Evolutionary conservation across 2,329 filamentous ascomycete genomes (phyloP).

Genomic region (Scytalidium sp.): DNA sequence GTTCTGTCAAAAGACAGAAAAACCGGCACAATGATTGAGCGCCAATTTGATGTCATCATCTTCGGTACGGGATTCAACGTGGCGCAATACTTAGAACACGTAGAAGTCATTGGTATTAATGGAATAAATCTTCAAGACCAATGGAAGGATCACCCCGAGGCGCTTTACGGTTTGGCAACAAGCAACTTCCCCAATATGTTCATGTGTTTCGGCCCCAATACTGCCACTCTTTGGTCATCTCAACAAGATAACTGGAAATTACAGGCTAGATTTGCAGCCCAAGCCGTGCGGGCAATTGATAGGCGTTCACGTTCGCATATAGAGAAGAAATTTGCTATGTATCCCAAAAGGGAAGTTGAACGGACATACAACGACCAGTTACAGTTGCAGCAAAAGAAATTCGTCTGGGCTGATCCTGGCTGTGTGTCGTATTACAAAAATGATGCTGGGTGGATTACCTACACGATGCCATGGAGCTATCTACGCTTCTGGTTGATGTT

Average conservation of each 20-base stretch:
- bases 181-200: slow-evolving; percentile 1
- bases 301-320: no score
- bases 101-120: neutral
- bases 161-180: slow-evolving; percentile 1
- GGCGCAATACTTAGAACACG: neutral
- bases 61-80: slow-evolving; percentile 24
- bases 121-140: neutral
- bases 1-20: slow-evolving; percentile 18
- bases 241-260: neutral
- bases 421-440: neutral
- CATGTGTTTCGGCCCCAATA: neutral
- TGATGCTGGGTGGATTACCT: neutral
- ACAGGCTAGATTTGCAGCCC: neutral
- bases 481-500: neutral
- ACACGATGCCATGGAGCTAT: neutral
- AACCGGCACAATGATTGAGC: slow-evolving; percentile 13
- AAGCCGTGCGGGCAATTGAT: neutral
- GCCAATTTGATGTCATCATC: slow-evolving; percentile 19
- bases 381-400: neutral
- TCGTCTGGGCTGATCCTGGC: neutral
- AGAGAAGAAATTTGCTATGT: neutral
- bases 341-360: neutral
- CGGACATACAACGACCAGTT: neutral
- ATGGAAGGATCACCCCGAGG: neutral
- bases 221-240: neutral